Evolutionary conservation across 2,329 filamentous ascomycete species (phyloP), one percentile per base, ranked within the genome.

Genomic region (Phialemoniopsis sp.): DNA sequence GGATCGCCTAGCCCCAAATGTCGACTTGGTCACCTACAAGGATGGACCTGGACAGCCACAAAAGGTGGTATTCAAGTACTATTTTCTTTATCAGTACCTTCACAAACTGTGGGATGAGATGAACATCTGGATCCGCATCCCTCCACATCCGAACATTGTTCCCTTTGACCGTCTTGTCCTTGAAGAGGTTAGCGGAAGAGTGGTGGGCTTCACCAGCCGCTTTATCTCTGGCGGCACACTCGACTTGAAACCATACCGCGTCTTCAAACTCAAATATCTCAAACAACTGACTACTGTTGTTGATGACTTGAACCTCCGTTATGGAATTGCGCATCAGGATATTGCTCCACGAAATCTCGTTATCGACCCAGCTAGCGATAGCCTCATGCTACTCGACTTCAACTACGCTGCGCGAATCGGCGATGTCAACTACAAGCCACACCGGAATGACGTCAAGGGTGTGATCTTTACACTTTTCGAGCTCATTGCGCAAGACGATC

Each of bases 321-420:
- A 58, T 28, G 62, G 64, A 19, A 55, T 68, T 29, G 45, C 51
- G 31, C 64, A 68, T 45, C 56, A 64, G 42, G 64, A 66, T 39
- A 51, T 68, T 35, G 53, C 56, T 4, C 44, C 58, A 4, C 54
- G 59, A 28, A 68, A 68, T 40, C 49, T 67, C 5, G 33, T 67
- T 1, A 41, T 67, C 36, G 48, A 67, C 35, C 48, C 54, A 6
- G 30, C 37, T 9, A 62, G 58, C 13, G 52, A 65, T 36, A 41
- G 43, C 5, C 35, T 67, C 12, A 42, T 60, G 41, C 33, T 67
- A 1, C 62, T 66, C 30, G 59, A 66, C 47, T 66, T 66, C 39
- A 56, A 58, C 39, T 55, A 34, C 19, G 32, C 43, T 3, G 48
- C 44, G 26, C 47, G 47, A 15, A 56, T 60, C 10, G 43, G 43